Evolutionary conservation across 2,329 filamentous ascomycete genomes (phyloP), one percentile per base, ranked within the genome.

Genomic region (Lecanoromycetidae sp.): DNA sequence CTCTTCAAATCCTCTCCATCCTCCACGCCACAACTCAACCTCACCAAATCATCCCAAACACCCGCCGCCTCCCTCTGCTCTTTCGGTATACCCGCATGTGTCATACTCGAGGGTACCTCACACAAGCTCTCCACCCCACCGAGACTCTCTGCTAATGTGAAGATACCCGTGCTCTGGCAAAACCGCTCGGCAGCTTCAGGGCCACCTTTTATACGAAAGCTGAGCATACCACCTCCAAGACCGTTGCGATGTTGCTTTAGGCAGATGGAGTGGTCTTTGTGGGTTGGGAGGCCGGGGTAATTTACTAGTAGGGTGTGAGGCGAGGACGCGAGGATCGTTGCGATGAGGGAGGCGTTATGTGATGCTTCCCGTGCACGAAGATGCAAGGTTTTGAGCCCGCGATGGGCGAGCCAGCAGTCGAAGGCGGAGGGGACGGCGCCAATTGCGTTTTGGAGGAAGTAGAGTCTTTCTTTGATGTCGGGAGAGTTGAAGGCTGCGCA

Each of bases 321-420:
- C 30, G 85, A 93, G 22, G 76, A 72, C 61, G 91, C 82, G 42
- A 98, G 80, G 20, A 84, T 80, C 37, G 70, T 66, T 8, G 88
- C 87, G 22, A 98, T 78, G 38, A 77, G 71, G 6, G 79, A 79
- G 8, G 90, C 91, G 66, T 96, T 96, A 57, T 69, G 73, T 54
- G 76, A 84, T 15, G 90, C 87, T 66, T 94, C 87, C 53, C 84
- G 79, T 8, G 86, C 90, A 58, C 91, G 84, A 39, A 98, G 76
- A 67, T 98, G 91, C 34, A 98, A 77, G 3, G 91, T 98, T 75
- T 98, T 98, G 57, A 95, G 76, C 57, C 91, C 91, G 54, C 91
- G 82, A 70, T 98, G 91, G 41, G 91, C 91, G 54, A 98, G 84
- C 91, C 91, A 98, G 70, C 82, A 87, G 73, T 98, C 91, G 61